Conservation (phyloP, 176 grass and related monocot genomes). For the Musa troglodytarum region DNA sequence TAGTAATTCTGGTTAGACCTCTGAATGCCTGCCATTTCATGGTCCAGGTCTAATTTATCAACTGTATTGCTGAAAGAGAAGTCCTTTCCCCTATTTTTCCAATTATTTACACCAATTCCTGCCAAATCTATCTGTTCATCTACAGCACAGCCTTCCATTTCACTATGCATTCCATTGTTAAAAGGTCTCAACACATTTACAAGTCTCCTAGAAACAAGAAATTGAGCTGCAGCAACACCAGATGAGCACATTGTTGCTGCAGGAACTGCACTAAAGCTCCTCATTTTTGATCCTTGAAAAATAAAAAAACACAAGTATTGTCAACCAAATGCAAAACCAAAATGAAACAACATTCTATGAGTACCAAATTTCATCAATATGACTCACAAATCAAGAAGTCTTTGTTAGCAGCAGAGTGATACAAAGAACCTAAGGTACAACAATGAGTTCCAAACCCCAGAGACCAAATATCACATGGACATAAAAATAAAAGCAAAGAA, state of each 20-base stretch:
- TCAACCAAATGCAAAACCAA: not conserved
- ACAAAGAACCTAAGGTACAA: not conserved
- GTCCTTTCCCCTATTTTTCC: not conserved
- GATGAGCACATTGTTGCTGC: constrained; percentile 16
- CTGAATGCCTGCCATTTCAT: not conserved
- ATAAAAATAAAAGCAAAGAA: too few relatives aligned
- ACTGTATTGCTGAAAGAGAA: not conserved
- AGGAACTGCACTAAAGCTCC: constrained; percentile 15
- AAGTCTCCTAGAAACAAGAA: not conserved
- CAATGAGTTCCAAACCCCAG: too few relatives aligned
- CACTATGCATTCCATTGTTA: not conserved
- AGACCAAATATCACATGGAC: too few relatives aligned
- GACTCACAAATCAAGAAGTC: not conserved
- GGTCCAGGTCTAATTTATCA: not conserved
- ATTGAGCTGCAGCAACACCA: constrained; percentile 13
- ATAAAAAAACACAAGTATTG: not conserved
- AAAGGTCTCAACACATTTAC: not conserved
- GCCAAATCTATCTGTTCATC: not conserved
- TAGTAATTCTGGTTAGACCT: not conserved
- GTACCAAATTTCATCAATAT: not conserved
- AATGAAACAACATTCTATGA: not conserved
- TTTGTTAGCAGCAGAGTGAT: not conserved
- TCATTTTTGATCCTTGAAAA: constrained; percentile 10
- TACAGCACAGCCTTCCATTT: not conserved
- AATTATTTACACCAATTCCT: not conserved